A percentile compares a stretch with the other conserved stretches of the same genome.
Evolutionary conservation across 1,284 basidiomycete genomes (phyloP).

Genomic region (Gymnopus androsaceus): DNA sequence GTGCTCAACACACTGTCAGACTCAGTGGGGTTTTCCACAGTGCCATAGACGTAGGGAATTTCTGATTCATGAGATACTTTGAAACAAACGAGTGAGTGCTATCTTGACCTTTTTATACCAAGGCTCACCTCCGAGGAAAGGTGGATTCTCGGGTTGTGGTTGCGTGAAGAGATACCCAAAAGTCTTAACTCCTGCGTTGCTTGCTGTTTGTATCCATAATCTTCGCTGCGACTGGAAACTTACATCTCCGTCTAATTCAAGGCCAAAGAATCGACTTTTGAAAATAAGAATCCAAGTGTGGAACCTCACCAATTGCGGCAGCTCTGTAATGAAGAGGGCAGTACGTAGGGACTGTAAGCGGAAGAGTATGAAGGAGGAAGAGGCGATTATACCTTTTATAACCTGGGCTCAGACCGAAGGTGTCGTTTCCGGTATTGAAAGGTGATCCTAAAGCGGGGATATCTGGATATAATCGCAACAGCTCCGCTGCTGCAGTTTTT

Average conservation of each 20-base stretch:
- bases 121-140: conserved; percentile 34
- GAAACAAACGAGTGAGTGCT: background rate
- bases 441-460: conserved; percentile 50
- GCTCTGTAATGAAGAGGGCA: no score
- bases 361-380: no score
- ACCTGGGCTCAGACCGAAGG: conserved; percentile 44
- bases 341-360: no score
- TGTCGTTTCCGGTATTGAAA: conserved; percentile 50
- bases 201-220: conserved; percentile 40
- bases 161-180: conserved; percentile 54
- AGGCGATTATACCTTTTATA: no score
- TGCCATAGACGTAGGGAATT: conserved; percentile 41
- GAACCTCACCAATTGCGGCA: conserved; percentile 40
- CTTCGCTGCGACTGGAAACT: conserved; percentile 45
- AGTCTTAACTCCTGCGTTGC: conserved; percentile 39
- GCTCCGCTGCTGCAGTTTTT: conserved; percentile 25
- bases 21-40: conserved; percentile 24
- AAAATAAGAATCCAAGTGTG: background rate
- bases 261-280: background rate
- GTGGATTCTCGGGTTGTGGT: conserved; percentile 30
- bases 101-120: background rate
- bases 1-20: conserved; percentile 33
- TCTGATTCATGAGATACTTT: conserved; percentile 44
- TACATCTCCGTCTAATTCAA: conserved; percentile 39
- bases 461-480: conserved; percentile 52